Percentiles rank a stretch among this genome's conserved stretches.
Conservation (phyloP, 1,139 yeast species). For the Pichia sp. region DNA sequence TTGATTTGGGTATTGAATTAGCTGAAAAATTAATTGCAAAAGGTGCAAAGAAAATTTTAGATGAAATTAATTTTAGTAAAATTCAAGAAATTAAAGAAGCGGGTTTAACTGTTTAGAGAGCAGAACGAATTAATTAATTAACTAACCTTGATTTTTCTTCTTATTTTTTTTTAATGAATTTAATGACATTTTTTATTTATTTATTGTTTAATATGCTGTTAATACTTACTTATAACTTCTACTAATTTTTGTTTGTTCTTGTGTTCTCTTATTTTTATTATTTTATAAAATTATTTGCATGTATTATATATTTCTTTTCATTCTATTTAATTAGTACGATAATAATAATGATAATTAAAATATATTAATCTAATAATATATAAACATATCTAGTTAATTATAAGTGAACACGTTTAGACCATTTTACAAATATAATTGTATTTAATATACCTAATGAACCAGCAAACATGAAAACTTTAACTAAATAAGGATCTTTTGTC, state of each 20-base stretch:
- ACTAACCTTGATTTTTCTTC: background rate
- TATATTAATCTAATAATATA: no score
- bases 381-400: no score
- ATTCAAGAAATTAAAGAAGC: conserved; percentile 38
- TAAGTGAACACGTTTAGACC: conserved; percentile 4
- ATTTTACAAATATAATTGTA: conserved; percentile 4
- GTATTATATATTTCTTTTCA: no score
- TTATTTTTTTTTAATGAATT: background rate
- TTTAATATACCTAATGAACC: conserved; percentile 17
- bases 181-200: background rate
- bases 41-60: conserved; percentile 82
- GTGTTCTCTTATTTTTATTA: no score
- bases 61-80: conserved; percentile 67
- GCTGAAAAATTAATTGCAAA: conserved; percentile 61
- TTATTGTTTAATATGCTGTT: no score
- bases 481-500: conserved; percentile 24
- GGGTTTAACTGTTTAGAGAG: conserved; percentile 18
- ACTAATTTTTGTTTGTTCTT: no score
- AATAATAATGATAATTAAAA: no score
- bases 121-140: background rate
- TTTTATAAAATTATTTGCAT: no score
- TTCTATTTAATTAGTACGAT: no score
- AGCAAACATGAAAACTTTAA: conserved; percentile 20
- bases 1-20: conserved; percentile 58
- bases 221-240: no score